Base-by-base conservation (phyloP, 106 monocot genomes). In the Alisma plantagoaquatica region DNA sequence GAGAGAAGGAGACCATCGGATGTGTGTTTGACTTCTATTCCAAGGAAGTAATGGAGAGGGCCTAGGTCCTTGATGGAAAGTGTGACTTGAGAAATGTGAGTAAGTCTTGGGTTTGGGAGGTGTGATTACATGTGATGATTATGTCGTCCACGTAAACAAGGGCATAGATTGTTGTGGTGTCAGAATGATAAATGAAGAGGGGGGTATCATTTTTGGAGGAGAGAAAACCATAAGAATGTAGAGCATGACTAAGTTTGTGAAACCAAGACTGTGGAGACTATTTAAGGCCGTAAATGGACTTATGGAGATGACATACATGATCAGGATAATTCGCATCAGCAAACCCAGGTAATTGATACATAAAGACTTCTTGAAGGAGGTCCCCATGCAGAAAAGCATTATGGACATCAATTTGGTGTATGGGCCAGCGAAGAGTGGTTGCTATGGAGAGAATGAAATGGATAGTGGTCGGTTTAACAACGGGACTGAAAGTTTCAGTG, bases 381-480 rank as follows among this genome's bases (percentile, higher is more conserved):
- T 10, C 45, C 45, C 25, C 51, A 27, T 51, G 27, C 2, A 51
- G 24, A 28, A 51, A 51, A 1, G 51, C 51, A 51, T 51, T 51
- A 8, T 25, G 5, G 2, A 51, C 27, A 28, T 51, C 51, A 15
- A 51, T 2, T 29, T 51, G 51, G 1, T 29, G 2, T 3, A 51
- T 27, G 24, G 27, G 2, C 51, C 51, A 51, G 1, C 14, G 3
- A 8, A 1, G 1, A 3, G 27, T 9, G 4, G 29, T 1, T 28
- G 51, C 27, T 15, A 51, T 26, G 14, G 2, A 14, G 12, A 51
- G n/a, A 1, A 51, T 28, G 16, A 28, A 9, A 27, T 26, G 27
- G 21, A 51, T 27, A 5, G 51, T 27, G 1, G 6, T 1, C 1
- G 25, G 24, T 51, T 51, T 51, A 28, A 51, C 14, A 26, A 51